Evolutionary conservation across 768 basidiomycete genomes (phyloP), one percentile per base, ranked within the genome.

Genomic region (Symmetrospora coprosmae): DNA sequence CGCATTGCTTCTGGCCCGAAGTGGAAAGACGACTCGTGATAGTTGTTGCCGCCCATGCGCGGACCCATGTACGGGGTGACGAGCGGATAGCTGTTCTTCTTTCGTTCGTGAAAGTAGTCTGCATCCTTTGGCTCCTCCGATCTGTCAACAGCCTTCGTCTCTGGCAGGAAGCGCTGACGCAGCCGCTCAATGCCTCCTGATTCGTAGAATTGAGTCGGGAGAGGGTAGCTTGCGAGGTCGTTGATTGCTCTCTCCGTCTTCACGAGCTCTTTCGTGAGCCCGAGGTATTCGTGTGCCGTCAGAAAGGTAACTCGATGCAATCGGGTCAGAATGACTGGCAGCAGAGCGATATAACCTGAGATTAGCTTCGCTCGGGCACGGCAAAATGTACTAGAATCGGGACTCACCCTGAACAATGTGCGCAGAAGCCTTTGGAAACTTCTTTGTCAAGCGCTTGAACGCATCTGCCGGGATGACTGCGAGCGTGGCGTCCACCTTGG

Each of bases 391-490:
- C 19, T 4, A 13, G 5, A 19, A 13, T 23, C 7, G n/a, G 13
- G 28, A 17, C 55, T 8, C 19, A 64, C 62, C 62, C 41, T 68
- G 67, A 19, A 70, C 69, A 28, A 67, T 66, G 51, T 64, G 39
- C 3, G 91, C 90, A 35, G 90, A 87, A 2, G 94, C 90, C 68
- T 97, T 97, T 0, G 94, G 94, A 67, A 85, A 94, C 71, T 92
- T 90, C 74, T 91, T 87, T 2, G 92, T 96, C 38, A 99, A 75
- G 49, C 90, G 78, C 56, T 85, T 78, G 74, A 99, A 99, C 3
- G 92, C 94, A 71, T 96, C 90, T 1, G 94, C 92, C 25, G 94
- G 94, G 56, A 99, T 97, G 9, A 99, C 92, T n/a, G 92, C 94
- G 19, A 99, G 75, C 1, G 94, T 97, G 4, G 86, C 86, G 68